A percentile compares a stretch with the other conserved stretches of the same genome.
phyloP scores from a whole-genome alignment of 2,329 filamentous ascomycete species.

The Sclerotinia trifoliorum region DNA sequence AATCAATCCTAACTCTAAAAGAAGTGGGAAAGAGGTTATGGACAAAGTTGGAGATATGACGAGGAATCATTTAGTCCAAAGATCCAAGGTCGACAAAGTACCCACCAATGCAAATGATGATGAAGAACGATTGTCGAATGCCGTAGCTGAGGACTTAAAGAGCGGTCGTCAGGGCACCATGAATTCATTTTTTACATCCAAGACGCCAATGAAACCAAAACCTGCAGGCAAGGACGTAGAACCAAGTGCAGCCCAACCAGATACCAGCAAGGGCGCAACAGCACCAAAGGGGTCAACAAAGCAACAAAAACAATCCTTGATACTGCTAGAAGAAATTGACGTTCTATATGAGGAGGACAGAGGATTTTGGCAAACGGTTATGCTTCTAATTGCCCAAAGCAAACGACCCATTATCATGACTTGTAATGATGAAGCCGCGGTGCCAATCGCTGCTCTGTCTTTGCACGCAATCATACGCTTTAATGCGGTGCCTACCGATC shows the following conservation, averaged over 20 bases:
- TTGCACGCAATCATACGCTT: constrained; percentile 84
- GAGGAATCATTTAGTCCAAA: constrained; percentile 83
- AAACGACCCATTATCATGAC: constrained; percentile 93
- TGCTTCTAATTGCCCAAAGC: constrained; percentile 74
- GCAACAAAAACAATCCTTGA: constrained; percentile 85
- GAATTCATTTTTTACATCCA: constrained; percentile 74
- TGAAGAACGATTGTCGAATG: constrained; percentile 43
- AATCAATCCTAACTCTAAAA: constrained; percentile 78
- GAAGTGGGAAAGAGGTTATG: constrained; percentile 84
- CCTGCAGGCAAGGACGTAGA: constrained; percentile 34
- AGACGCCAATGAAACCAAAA: constrained; percentile 39
- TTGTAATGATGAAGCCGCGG: constrained; percentile 84
- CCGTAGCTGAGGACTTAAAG: constrained; percentile 57
- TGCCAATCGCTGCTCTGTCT: constrained; percentile 72
- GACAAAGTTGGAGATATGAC: constrained; percentile 97
- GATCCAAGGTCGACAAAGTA: constrained; percentile 42
- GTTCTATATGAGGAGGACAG: constrained; percentile 93
- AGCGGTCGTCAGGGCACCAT: constrained; percentile 75
- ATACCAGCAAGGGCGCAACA: constrained; percentile 12
- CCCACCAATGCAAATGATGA: constrained; percentile 38
- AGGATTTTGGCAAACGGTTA: constrained; percentile 85
- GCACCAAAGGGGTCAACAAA: constrained; percentile 30
- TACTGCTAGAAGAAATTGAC: constrained; percentile 91
- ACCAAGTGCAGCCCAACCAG: constrained; percentile 32
- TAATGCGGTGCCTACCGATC: constrained; percentile 59